A percentile compares a stretch with the other conserved stretches of the same genome.
These are phyloP conservation scores for Scleromitrula shiraiana DNA, from an alignment of 2,329 filamentous ascomycete species.

Conservation along the genomic window DNA sequence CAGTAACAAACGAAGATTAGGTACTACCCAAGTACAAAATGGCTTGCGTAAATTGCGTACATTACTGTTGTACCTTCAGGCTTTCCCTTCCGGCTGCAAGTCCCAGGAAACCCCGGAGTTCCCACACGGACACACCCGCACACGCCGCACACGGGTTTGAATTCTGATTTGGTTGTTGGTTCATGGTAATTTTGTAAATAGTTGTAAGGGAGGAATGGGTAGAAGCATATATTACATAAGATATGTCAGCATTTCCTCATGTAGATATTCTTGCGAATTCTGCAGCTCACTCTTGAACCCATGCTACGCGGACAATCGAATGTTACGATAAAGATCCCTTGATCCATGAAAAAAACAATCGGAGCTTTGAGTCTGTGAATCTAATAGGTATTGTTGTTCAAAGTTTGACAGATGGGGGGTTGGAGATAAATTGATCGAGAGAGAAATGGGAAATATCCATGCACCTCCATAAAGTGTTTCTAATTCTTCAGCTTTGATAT, in stretches of 20 bases:
- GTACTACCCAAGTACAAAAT: not conserved
- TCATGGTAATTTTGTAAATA: not conserved
- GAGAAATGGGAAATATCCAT: too few species aligned
- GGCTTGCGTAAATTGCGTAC: not conserved
- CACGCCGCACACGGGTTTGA: not conserved
- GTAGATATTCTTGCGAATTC: slow-evolving; percentile 6
- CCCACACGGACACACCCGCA: slow-evolving; percentile 10
- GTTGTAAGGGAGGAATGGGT: not conserved
- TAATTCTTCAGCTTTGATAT: too few species aligned
- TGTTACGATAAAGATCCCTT: not conserved
- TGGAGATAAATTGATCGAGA: not conserved
- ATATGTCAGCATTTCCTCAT: slow-evolving; percentile 8
- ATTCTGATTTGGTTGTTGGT: not conserved
- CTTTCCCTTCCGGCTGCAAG: slow-evolving; percentile 10
- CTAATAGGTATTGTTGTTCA: not conserved
- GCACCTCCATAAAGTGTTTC: too few species aligned
- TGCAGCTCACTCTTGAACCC: too few species aligned
- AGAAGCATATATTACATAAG: slow-evolving; percentile 8
- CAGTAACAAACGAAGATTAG: slow-evolving; percentile 8
- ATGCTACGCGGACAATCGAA: too few species aligned
- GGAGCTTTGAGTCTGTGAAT: too few species aligned
- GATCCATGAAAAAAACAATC: not conserved
- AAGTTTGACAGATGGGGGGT: not conserved
- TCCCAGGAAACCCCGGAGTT: slow-evolving; percentile 8
- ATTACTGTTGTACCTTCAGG: slow-evolving; percentile 7